Conservation (phyloP, 2,329 filamentous ascomycete genomes). For the Juglanconis oblonga region DNA sequence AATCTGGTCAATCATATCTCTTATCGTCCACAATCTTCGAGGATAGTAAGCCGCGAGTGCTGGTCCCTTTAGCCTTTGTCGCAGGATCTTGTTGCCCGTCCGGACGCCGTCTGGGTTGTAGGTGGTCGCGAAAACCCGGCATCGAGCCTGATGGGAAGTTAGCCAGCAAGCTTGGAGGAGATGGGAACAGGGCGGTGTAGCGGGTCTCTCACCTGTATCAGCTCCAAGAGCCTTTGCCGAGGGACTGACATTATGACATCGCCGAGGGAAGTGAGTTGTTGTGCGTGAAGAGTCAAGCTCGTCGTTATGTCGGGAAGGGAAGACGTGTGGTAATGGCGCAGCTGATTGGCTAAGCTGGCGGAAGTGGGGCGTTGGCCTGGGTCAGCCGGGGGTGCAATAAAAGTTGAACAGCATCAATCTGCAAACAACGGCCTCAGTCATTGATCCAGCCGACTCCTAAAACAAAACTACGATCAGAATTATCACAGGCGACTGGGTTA, state of each 20-base stretch:
- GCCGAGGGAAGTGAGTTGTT: conserved; percentile 11
- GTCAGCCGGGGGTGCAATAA: too few species aligned
- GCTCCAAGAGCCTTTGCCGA: conserved; percentile 61
- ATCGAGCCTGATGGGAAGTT: conserved; percentile 66
- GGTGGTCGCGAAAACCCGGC: conserved; percentile 83
- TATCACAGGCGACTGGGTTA: too few species aligned
- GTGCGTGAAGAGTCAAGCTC: not conserved
- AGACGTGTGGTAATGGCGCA: conserved; percentile 13
- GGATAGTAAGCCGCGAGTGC: conserved; percentile 87
- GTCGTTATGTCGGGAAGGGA: not conserved
- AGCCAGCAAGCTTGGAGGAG: conserved; percentile 6
- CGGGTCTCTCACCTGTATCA: conserved; percentile 66
- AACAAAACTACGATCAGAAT: too few species aligned
- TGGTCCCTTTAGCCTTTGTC: conserved; percentile 83
- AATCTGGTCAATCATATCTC: conserved; percentile 71
- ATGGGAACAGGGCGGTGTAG: not conserved
- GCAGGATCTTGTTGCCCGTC: conserved; percentile 87
- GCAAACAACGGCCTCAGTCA: too few species aligned
- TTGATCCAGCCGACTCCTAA: too few species aligned
- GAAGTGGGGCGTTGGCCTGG: not conserved
- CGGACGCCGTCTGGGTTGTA: conserved; percentile 84
- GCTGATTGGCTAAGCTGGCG: conserved; percentile 22
- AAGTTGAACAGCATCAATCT: conserved; percentile 16
- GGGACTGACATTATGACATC: conserved; percentile 58
- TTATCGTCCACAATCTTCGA: conserved; percentile 65